Conservation (phyloP, 805 yeast species). For the Ogataea degrootiae region DNA sequence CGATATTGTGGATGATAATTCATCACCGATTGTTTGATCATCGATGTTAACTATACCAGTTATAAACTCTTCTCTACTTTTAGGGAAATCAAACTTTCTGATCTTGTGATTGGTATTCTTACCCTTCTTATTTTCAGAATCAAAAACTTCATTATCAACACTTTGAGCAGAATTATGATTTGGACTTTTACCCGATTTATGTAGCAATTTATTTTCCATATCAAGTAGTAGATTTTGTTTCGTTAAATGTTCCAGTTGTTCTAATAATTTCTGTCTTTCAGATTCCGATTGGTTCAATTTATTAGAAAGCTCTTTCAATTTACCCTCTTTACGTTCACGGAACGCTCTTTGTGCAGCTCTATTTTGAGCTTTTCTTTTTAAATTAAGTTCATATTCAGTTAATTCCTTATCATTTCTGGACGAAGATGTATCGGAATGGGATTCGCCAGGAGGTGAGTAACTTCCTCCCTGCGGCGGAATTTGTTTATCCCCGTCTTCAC, state of each 20-base stretch:
- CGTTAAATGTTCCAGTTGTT: slow-evolving; percentile 38
- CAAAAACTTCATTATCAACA: not conserved
- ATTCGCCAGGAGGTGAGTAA: not conserved
- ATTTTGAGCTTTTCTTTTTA: slow-evolving; percentile 70
- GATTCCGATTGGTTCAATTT: slow-evolving; percentile 53
- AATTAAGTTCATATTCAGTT: slow-evolving; percentile 38
- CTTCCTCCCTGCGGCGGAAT: not conserved
- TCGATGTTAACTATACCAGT: slow-evolving; percentile 16
- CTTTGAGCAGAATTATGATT: not conserved
- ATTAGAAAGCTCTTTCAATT: slow-evolving; percentile 59
- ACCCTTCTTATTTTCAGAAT: not conserved
- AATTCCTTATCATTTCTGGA: slow-evolving; percentile 3
- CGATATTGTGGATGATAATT: not conserved
- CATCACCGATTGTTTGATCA: slow-evolving; percentile 1
- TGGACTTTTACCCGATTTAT: slow-evolving; percentile 22
- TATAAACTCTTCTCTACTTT: slow-evolving; percentile 23
- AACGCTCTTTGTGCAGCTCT: slow-evolving; percentile 87
- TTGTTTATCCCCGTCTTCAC: too few species aligned
- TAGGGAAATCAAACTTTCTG: slow-evolving; percentile 20
- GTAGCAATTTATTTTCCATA: slow-evolving; percentile 58
- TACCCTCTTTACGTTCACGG: slow-evolving; percentile 74
- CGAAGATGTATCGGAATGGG: slow-evolving; percentile 4
- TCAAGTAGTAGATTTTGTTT: slow-evolving; percentile 52
- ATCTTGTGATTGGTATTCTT: not conserved
- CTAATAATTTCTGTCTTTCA: slow-evolving; percentile 36